Percentiles rank a stretch among this genome's conserved stretches.
Conservation (phyloP, 1,284 basidiomycete genomes). For the Microstroma glucosiphilum region DNA sequence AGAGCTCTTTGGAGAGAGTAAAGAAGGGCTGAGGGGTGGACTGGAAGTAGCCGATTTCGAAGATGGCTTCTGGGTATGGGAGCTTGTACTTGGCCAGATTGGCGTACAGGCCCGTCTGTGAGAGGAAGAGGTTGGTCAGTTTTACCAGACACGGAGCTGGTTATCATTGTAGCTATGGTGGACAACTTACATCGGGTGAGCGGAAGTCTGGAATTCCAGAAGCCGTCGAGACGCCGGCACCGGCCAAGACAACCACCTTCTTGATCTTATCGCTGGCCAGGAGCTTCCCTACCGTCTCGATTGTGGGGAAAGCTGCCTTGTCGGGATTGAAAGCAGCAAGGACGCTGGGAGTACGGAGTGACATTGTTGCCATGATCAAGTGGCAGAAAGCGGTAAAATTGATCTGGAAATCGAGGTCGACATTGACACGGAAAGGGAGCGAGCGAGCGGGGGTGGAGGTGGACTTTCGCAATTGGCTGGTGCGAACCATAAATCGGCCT, state of each 20-base stretch:
- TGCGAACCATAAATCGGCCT: too few relatives aligned
- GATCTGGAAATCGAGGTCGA: too few relatives aligned
- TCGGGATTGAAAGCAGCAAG: not conserved
- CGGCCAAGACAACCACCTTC: slow-evolving; percentile 55
- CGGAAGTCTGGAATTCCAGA: slow-evolving; percentile 53
- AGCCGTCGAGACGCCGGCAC: slow-evolving; percentile 54
- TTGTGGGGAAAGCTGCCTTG: not conserved
- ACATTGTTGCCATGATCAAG: not conserved
- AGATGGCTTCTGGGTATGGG: slow-evolving; percentile 59
- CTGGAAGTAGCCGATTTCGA: slow-evolving; percentile 55
- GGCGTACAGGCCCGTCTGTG: slow-evolving; percentile 55
- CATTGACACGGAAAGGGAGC: too few relatives aligned
- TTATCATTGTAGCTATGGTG: not conserved
- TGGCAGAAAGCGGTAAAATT: too few relatives aligned
- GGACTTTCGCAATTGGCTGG: too few relatives aligned
- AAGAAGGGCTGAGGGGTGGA: slow-evolving; percentile 46
- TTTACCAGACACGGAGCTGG: not conserved
- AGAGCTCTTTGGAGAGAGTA: slow-evolving; percentile 66
- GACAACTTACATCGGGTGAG: slow-evolving; percentile 48
- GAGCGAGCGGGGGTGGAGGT: too few relatives aligned
- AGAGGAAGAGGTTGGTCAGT: not conserved
- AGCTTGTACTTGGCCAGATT: slow-evolving; percentile 56
- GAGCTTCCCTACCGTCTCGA: slow-evolving; percentile 7
- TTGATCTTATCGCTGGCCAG: slow-evolving; percentile 33
- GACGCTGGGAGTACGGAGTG: not conserved